Conservation (phyloP, 2,329 filamentous ascomycete species). For the Chaetomium olivaceum region DNA sequence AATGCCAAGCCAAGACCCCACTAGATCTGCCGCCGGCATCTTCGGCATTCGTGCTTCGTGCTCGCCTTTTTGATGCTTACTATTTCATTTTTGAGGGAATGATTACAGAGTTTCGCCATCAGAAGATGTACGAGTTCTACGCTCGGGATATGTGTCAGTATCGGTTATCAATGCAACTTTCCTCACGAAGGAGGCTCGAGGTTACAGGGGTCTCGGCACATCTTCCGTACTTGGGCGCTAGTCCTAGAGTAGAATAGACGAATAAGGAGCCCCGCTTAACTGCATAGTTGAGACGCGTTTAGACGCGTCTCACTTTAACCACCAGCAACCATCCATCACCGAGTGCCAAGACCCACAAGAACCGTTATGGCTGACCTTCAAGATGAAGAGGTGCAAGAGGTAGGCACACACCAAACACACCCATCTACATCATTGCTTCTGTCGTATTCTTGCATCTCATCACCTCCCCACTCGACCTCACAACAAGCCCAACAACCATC, state of each 20-base stretch:
- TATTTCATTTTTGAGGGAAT: not conserved
- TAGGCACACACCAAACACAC: conserved; percentile 11
- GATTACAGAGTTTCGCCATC: not conserved
- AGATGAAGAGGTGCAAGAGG: conserved; percentile 36
- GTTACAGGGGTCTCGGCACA: not conserved
- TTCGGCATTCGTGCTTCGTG: conserved; percentile 10
- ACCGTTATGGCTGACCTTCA: conserved; percentile 31
- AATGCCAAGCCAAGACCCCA: conserved; percentile 20
- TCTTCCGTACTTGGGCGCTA: not conserved
- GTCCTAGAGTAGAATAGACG: not conserved
- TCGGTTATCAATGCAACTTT: not conserved
- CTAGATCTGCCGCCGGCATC: conserved; percentile 19
- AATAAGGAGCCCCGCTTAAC: not conserved
- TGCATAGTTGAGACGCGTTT: conserved; percentile 18
- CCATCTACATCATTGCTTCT: not conserved
- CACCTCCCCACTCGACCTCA: not conserved
- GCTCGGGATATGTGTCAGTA: not conserved
- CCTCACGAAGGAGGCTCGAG: not conserved
- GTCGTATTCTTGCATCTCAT: not conserved
- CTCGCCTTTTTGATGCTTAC: not conserved
- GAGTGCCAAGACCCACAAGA: conserved; percentile 22
- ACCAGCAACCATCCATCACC: conserved; percentile 6
- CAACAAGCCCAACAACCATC: not conserved
- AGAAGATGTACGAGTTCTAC: not conserved
- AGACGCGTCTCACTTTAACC: conserved; percentile 14